Base-by-base conservation (phyloP, 1,284 basidiomycete species). In the Marasmius tenuissimus region DNA sequence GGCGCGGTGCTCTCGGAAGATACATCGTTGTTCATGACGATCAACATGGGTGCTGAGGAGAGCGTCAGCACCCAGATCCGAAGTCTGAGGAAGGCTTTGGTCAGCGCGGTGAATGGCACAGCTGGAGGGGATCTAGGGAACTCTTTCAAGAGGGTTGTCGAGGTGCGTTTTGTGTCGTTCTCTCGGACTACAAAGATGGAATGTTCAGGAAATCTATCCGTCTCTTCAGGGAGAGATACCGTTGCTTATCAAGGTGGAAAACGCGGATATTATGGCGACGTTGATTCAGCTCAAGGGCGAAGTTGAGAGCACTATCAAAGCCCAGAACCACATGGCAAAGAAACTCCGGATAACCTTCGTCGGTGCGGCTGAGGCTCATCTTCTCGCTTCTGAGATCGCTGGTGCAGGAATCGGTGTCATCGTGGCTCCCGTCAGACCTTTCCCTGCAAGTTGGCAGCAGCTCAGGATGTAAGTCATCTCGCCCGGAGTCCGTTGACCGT, bases 21-120 rank as follows among this genome's bases (percentile, higher is more conserved):
- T 14, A 82, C 86, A 0, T 93, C 93, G 0, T 72, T 96, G 27
- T 93, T 96, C 67, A 76, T 96, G 61, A 71, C 78, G 1, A 73
- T 96, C 42, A 78, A 81, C 38, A 39, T 51, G 20, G 8, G 49
- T 37, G 70, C 79, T 7, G 70, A 70, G 67, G 78, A 82, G 4
- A 85, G 84, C 66, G 76, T 89, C 54, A 87, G 87, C 67, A 88
- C 89, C 11, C 86, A 92, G 70, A 85, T 95, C 60, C 88, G 83
- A 0, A 77, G 85, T 12, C 78, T 94, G n/a, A 81, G 92, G n/a
- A 72, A 71, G 22, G 67, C 84, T 14, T 73, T 85, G 35, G 66
- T 78, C n/a, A 76, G 77, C 16, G 70, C 72, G 3, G 73, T 75
- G 40, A 66, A 78, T 54, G 80, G 79, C 4, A 72, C 81, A 69